Base-by-base conservation (phyloP, 331 rosid species). In the Telfairia occidentalis region DNA sequence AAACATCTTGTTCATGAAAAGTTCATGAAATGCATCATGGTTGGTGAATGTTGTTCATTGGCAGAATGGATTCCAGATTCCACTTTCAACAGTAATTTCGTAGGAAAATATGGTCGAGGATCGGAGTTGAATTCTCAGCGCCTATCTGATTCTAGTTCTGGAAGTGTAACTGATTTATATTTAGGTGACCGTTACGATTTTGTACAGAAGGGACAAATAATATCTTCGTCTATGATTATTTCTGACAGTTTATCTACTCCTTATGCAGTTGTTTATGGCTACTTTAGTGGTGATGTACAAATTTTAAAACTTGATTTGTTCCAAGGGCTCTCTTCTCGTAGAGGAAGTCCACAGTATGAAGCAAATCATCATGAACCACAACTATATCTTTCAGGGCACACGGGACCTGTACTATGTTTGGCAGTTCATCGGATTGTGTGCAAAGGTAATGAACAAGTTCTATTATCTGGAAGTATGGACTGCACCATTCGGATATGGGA, bases 391-490 rank as follows among this genome's bases (percentile, higher is more conserved):
- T 81, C 67, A 15, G 98, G 98, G 48, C 98, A 94, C 78, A 83
- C 86, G 26, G 92, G 89, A 76, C 88, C 97, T 54, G 88, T 94
- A 53, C 89, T 94, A 77, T 94, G 98, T 81, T 86, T 94, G 89
- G 98, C 98, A 66, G 96, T 90, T 28, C 98, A 94, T 83, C 90
- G 76, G 63, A 86, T 87, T 89, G 80, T 73, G 67, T 85, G 88
- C 35, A 77, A 60, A 81, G 83, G 81, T 78, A 77, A 84, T 46
- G 83, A 82, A 50, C 84, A 79, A 67, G 90, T 90, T 84, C 85
- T 94, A 86, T 81, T 94, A 29, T 94, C 98, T 81, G 98, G 98
- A 83, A 91, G 98, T 80, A 83, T 73, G 86, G 98, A 94, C 76
- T 91, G 92, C 79, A 94, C 97, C 0, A 74, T 94, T 86, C 92